Percentiles rank a stretch among this genome's conserved stretches.
Conservation (phyloP, 83 land plant species). For the Isoetes engelmannii region DNA sequence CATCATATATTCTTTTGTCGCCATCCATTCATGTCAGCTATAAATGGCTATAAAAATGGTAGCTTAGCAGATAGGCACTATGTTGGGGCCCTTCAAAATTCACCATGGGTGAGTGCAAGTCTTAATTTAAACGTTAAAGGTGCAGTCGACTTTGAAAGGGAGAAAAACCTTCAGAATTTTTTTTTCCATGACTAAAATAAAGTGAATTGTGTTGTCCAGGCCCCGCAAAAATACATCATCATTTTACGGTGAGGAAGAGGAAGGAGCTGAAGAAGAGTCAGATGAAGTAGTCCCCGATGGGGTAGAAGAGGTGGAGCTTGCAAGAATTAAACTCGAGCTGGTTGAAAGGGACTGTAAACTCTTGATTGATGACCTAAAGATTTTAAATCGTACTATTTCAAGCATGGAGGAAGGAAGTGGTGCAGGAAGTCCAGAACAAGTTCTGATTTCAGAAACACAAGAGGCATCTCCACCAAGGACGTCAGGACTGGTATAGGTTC, state of each 20-base stretch:
- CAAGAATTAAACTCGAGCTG: slow-evolving; percentile 70
- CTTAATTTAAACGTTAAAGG: no score
- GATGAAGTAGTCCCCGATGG: slow-evolving; percentile 99
- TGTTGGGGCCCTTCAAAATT: no score
- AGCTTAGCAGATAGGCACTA: no score
- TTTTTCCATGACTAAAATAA: no score
- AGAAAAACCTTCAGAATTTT: no score
- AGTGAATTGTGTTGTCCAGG: slow-evolving; percentile 31
- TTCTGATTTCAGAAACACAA: neutral
- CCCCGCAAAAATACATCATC: slow-evolving; percentile 65
- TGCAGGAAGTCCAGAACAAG: slow-evolving; percentile 5
- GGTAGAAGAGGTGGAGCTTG: slow-evolving; percentile 92
- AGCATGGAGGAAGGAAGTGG: neutral
- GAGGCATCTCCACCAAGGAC: neutral
- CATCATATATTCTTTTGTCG: no score
- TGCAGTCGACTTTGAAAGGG: no score
- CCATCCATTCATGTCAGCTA: no score
- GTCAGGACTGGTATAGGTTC: no score
- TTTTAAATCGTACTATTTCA: neutral
- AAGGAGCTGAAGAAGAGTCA: slow-evolving; percentile 74
- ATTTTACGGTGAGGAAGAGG: slow-evolving; percentile 67
- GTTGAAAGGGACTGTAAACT: slow-evolving; percentile 67
- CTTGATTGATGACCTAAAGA: slow-evolving; percentile 56
- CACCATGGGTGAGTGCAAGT: no score
- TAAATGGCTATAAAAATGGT: no score